Conservation (phyloP, 768 basidiomycete species). For the Pleurotus eryngii region DNA sequence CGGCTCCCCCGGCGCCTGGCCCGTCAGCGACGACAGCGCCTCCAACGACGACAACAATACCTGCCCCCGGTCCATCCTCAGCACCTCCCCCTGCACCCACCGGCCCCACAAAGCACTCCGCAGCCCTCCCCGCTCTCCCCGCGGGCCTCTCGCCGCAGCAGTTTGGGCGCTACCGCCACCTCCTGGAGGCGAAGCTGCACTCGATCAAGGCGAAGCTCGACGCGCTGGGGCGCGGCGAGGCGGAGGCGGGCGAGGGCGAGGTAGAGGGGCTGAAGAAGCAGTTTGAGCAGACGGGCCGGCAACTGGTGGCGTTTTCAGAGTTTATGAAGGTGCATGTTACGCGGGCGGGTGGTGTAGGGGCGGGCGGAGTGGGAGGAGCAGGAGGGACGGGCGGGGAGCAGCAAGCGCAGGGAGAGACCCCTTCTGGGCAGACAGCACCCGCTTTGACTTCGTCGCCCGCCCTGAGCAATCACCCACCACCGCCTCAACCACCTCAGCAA, state of each 20-base stretch:
- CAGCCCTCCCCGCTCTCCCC: slow-evolving; percentile 8
- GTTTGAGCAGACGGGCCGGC: slow-evolving; percentile 6
- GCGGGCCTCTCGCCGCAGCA: not conserved
- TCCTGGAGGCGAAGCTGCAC: slow-evolving; percentile 11
- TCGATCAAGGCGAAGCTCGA: slow-evolving; percentile 11
- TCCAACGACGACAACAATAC: slow-evolving; percentile 16
- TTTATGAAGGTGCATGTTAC: not conserved
- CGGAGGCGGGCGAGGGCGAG: slow-evolving; percentile 8
- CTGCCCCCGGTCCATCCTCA: slow-evolving; percentile 16
- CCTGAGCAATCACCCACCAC: too few relatives aligned
- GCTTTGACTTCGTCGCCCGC: too few relatives aligned
- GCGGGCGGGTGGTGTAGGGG: too few relatives aligned
- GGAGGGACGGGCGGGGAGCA: too few relatives aligned
- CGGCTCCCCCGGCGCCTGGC: too few relatives aligned
- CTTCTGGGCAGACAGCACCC: too few relatives aligned
- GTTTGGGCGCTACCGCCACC: not conserved
- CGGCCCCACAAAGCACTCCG: slow-evolving; percentile 8
- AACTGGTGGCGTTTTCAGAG: slow-evolving; percentile 2
- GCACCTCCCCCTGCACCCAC: slow-evolving; percentile 10
- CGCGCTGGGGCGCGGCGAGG: slow-evolving; percentile 15
- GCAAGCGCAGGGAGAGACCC: too few relatives aligned
- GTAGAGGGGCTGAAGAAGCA: slow-evolving; percentile 14
- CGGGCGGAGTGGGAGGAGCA: too few relatives aligned
- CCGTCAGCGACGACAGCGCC: slow-evolving; percentile 16
- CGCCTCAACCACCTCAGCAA: too few relatives aligned